Evolutionary conservation across 306 rosid species (phyloP).

Genomic region (Purshia tridentata): DNA sequence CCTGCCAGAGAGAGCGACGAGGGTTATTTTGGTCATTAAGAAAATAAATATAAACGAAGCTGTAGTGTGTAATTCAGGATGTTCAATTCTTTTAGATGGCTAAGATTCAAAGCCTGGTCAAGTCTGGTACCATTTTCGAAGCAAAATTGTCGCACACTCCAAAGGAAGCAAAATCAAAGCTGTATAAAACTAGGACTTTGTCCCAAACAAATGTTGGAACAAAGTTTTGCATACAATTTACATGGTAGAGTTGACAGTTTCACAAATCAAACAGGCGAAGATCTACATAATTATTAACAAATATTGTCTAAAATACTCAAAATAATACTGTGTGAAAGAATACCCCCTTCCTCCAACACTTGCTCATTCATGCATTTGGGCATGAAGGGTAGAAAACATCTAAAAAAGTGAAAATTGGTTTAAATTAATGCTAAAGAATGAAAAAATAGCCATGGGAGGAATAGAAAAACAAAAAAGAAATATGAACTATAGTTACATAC

Average conservation of each 20-base stretch:
- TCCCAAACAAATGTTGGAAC: not conserved
- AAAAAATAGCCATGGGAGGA: constrained; percentile 31
- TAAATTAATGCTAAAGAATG: constrained; percentile 34
- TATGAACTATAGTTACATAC: constrained; percentile 20
- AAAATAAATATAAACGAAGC: no score
- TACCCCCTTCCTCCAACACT: not conserved
- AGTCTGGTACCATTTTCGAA: no score
- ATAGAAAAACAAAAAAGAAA: not conserved
- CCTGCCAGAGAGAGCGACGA: no score
- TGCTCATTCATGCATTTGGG: constrained; percentile 1
- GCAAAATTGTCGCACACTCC: not conserved
- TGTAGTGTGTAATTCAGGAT: no score
- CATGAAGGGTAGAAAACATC: constrained; percentile 21
- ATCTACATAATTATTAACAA: constrained; percentile 8
- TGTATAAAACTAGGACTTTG: not conserved
- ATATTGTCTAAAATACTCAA: not conserved
- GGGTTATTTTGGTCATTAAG: no score
- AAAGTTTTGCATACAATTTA: not conserved
- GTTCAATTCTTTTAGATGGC: no score
- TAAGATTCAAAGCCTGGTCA: no score
- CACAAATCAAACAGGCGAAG: not conserved
- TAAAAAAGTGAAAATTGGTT: constrained; percentile 23
- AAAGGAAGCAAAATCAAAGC: not conserved
- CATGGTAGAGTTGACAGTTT: not conserved
- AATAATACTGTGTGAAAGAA: not conserved